Conservation (phyloP, 2,329 filamentous ascomycete genomes). For the Calonectria pauciramosa region DNA sequence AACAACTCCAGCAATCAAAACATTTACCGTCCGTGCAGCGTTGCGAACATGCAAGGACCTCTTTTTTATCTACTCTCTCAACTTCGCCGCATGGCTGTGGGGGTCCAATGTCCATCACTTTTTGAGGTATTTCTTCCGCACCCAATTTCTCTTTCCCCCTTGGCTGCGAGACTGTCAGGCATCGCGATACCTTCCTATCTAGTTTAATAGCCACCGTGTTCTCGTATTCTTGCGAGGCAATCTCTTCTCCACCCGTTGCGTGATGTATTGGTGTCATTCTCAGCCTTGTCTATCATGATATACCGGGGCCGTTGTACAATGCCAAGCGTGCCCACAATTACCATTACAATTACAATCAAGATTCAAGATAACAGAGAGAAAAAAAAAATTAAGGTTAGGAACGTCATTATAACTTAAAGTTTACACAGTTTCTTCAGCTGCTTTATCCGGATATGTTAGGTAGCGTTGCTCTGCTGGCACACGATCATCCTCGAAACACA, state of each 20-base stretch:
- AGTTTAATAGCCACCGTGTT: background rate
- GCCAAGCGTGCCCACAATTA: background rate
- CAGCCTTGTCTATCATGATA: background rate
- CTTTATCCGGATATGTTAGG: background rate
- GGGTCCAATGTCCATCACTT: background rate
- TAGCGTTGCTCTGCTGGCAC: background rate
- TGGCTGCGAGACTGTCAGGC: too few species aligned
- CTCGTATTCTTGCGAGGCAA: background rate
- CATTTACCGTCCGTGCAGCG: background rate
- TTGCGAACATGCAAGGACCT: background rate
- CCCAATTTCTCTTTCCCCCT: background rate
- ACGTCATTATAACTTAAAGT: background rate
- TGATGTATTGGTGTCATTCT: background rate
- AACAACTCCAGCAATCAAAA: background rate
- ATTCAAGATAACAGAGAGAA: background rate
- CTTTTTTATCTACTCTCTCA: background rate
- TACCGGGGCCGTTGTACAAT: background rate
- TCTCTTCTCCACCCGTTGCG: background rate
- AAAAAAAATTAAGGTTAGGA: background rate
- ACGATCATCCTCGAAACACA: background rate
- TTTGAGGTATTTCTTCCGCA: background rate
- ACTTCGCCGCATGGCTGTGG: background rate
- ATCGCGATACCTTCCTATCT: slow-evolving; percentile 2
- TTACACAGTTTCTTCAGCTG: background rate
- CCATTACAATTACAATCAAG: background rate